phyloP scores from a whole-genome alignment of 352 stramenopile genomes.

The Phytophthora megakarya region DNA sequence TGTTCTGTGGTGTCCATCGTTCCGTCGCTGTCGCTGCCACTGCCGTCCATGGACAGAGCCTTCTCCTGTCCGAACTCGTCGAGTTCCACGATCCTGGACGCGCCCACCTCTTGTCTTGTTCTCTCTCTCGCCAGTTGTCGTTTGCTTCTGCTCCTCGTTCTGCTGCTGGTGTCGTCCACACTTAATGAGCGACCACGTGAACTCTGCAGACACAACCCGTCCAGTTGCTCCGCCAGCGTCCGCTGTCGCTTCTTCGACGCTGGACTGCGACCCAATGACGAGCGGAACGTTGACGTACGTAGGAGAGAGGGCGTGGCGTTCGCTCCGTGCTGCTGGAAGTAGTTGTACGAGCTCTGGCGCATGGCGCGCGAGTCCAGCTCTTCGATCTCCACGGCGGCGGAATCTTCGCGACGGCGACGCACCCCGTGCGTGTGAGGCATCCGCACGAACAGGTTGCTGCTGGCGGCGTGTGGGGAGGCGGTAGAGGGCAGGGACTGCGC shows the following conservation, averaged over 20 bases:
- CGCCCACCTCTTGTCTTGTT: not conserved
- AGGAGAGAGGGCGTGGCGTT: constrained; percentile 12
- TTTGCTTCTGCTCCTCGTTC: constrained; percentile 6
- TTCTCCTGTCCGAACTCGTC: constrained; percentile 30
- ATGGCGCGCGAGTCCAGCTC: constrained; percentile 73
- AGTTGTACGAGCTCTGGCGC: constrained; percentile 74
- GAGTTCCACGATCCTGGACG: constrained; percentile 26
- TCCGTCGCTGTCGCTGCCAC: constrained; percentile 32
- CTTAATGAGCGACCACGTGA: constrained; percentile 2
- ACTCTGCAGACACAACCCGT: constrained; percentile 50
- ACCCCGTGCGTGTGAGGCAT: constrained; percentile 35
- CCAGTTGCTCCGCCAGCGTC: constrained; percentile 68
- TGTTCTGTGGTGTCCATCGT: constrained; percentile 30
- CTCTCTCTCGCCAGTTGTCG: constrained; percentile 17
- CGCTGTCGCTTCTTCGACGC: constrained; percentile 57
- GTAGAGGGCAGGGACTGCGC: not conserved
- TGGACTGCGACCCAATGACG: constrained; percentile 20
- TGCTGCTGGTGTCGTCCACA: not conserved
- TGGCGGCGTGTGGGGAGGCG: not conserved
- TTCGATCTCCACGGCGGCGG: constrained; percentile 53
- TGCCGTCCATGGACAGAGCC: constrained; percentile 16
- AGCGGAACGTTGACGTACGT: constrained; percentile 27
- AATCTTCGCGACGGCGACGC: constrained; percentile 53
- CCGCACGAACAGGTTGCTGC: constrained; percentile 12
- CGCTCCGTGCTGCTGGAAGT: constrained; percentile 52